These are phyloP conservation scores for Spathaspora gorwiae DNA, from an alignment of 805 yeast genomes.

Conservation along the genomic window DNA sequence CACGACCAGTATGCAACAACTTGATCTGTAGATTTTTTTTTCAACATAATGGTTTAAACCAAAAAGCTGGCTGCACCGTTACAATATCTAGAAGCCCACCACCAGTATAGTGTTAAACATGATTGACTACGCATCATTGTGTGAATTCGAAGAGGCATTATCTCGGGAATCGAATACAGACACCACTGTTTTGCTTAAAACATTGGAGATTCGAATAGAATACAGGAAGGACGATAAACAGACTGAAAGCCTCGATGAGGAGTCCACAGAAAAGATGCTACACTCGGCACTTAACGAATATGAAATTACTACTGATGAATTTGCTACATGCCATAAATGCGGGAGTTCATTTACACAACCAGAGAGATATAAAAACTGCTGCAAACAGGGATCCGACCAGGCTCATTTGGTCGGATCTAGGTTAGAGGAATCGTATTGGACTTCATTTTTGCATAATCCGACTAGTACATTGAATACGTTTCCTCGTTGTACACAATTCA, in stretches of 20 bases:
- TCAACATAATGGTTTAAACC: too few species aligned
- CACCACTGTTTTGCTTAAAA: constrained; percentile 17
- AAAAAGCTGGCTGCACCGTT: too few species aligned
- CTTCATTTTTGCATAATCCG: constrained; percentile 40
- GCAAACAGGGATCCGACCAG: constrained; percentile 17
- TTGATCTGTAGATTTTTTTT: too few species aligned
- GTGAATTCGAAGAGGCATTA: constrained; percentile 34
- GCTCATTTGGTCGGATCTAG: constrained; percentile 13
- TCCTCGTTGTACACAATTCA: constrained; percentile 45
- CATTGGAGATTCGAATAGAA: constrained; percentile 25
- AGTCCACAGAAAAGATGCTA: constrained; percentile 14
- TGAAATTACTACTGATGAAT: constrained; percentile 24
- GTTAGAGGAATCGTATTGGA: constrained; percentile 41
- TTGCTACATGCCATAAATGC: constrained; percentile 28
- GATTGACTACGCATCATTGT: constrained; percentile 21
- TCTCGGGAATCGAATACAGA: constrained; percentile 13
- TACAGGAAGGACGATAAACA: constrained; percentile 9
- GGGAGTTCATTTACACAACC: constrained; percentile 17
- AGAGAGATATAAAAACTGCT: constrained; percentile 17
- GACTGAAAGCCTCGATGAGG: neutral
- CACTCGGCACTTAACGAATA: constrained; percentile 14
- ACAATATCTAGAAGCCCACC: too few species aligned
- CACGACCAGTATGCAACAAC: too few species aligned
- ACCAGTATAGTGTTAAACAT: neutral
- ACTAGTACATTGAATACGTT: constrained; percentile 41